phyloP scores from a whole-genome alignment of 805 yeast genomes.

The Brettanomyces anomalus region DNA sequence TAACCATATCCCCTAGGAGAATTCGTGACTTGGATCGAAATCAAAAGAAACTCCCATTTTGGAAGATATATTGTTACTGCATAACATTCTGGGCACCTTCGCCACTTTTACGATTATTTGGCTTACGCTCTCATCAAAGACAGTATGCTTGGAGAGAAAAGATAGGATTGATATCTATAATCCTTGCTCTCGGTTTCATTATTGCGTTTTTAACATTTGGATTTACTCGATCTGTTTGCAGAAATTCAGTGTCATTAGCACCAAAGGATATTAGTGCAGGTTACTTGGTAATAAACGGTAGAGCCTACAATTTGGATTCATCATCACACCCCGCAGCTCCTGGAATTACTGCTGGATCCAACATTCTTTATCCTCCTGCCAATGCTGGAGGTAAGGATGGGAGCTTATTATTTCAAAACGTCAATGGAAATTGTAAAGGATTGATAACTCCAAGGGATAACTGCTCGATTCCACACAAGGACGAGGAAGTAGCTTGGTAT shows the following conservation, averaged over 20 bases:
- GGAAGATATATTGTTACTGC: constrained; percentile 74
- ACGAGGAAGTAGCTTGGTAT: constrained; percentile 73
- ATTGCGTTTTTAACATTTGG: constrained; percentile 90
- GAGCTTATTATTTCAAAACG: constrained; percentile 79
- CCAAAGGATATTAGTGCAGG: constrained; percentile 52
- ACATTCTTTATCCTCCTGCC: constrained; percentile 74
- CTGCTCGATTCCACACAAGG: constrained; percentile 61
- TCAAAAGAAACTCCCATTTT: constrained; percentile 29
- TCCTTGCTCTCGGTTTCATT: constrained; percentile 61
- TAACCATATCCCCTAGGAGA: constrained; percentile 16
- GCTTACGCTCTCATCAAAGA: constrained; percentile 69
- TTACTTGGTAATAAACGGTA: constrained; percentile 70
- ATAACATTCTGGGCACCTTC: constrained; percentile 93
- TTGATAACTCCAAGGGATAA: constrained; percentile 62
- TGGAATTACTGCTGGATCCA: constrained; percentile 63
- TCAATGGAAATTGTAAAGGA: constrained; percentile 81
- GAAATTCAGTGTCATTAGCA: constrained; percentile 32
- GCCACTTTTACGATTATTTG: constrained; percentile 59
- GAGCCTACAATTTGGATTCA: constrained; percentile 60
- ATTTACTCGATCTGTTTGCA: constrained; percentile 75
- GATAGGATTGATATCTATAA: constrained; percentile 73
- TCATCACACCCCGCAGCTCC: constrained; percentile 76
- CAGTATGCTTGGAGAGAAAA: constrained; percentile 98
- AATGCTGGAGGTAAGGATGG: constrained; percentile 87
- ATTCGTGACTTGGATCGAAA: constrained; percentile 14